A percentile compares a stretch with the other conserved stretches of the same genome.
phyloP scores from a whole-genome alignment of 148 eudicot genomes.

The Drosera capensis region DNA sequence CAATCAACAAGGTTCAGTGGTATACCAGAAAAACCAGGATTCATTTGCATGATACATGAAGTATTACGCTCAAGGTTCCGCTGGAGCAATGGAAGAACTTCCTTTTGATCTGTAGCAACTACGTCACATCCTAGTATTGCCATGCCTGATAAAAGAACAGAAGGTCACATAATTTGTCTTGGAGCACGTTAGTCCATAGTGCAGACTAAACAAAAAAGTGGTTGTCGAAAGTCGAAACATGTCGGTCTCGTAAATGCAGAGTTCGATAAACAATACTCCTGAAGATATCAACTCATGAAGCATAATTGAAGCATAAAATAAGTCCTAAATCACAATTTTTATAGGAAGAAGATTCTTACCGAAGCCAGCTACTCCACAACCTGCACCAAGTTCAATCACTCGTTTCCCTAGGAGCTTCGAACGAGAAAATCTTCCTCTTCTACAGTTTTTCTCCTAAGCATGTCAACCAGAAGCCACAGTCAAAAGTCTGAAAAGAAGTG shows the following conservation, averaged over 20 bases:
- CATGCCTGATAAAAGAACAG: constrained; percentile 44
- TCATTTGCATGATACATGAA: constrained; percentile 57
- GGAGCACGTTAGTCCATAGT: no score
- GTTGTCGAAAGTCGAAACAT: no score
- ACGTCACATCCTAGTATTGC: constrained; percentile 89
- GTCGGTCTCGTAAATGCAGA: no score
- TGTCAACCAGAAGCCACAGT: constrained; percentile 8
- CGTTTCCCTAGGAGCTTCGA: constrained; percentile 85
- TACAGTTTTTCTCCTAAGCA: constrained; percentile 67
- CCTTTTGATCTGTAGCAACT: constrained; percentile 74
- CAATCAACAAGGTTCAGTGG: neutral
- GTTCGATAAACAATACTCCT: no score
- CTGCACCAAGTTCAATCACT: constrained; percentile 92
- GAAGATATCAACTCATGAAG: no score
- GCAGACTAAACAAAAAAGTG: no score
- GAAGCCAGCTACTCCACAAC: constrained; percentile 98
- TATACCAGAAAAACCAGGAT: constrained; percentile 35
- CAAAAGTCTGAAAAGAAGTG: neutral
- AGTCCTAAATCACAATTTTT: no score
- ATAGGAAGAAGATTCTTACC: constrained; percentile 41
- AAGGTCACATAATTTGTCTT: constrained; percentile 2
- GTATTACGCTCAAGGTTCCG: constrained; percentile 74
- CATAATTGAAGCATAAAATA: no score
- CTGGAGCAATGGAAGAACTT: constrained; percentile 76
- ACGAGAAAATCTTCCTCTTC: constrained; percentile 78